Conservation (phyloP, 2,329 filamentous ascomycete species). For the Catunica adiposa region DNA sequence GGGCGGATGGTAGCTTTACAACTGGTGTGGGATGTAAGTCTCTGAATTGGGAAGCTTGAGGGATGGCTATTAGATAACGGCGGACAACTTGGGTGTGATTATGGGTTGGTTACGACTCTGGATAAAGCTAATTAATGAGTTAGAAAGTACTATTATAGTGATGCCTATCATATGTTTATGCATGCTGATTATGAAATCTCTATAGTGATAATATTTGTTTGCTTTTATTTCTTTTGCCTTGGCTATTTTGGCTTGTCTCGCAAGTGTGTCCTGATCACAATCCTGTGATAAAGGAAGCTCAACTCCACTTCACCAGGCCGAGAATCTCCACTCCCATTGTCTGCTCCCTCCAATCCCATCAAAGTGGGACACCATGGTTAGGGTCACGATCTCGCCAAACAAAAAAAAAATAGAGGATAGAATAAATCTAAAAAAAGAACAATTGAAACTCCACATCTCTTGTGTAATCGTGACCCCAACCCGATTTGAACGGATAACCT, state of each 20-base stretch:
- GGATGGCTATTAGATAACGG: background rate
- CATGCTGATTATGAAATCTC: background rate
- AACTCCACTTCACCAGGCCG: background rate
- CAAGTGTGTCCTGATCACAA: no score
- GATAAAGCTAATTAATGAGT: no score
- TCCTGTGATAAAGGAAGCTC: no score
- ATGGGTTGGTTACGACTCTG: no score
- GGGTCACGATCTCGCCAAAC: background rate
- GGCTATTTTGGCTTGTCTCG: no score
- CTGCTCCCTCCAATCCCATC: background rate
- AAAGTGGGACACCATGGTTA: background rate
- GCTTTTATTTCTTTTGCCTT: no score
- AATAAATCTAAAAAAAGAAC: background rate
- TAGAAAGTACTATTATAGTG: no score
- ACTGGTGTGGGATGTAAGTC: background rate
- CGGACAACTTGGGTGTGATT: no score
- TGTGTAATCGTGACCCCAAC: conserved; percentile 9
- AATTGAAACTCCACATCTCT: background rate
- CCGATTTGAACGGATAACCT: conserved; percentile 15
- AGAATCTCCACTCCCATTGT: background rate
- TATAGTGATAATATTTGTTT: no score
- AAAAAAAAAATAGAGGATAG: conserved; percentile 3
- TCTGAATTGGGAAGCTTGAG: background rate
- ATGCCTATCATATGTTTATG: no score
- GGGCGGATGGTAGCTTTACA: background rate